A percentile compares a stretch with the other conserved stretches of the same genome.
Conservation (phyloP, 805 yeast species). For the Nakazawaea laoshanensis region DNA sequence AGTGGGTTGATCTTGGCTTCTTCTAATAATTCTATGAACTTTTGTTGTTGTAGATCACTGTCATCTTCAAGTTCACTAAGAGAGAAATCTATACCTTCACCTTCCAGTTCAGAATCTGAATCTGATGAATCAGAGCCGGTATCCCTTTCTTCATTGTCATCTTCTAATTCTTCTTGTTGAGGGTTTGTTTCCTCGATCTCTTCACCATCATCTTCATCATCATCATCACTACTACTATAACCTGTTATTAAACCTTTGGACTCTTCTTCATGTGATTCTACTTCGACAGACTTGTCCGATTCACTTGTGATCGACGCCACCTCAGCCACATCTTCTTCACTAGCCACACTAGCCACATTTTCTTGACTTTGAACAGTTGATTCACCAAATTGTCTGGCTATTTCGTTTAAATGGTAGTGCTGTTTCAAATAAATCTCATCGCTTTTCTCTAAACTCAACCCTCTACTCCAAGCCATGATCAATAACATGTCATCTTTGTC, state of each 20-base stretch:
- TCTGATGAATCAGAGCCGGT: neutral
- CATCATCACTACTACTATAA: slow-evolving; percentile 3
- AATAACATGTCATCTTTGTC: slow-evolving; percentile 18
- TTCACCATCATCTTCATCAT: slow-evolving; percentile 8
- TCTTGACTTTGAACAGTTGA: neutral
- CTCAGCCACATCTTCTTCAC: neutral
- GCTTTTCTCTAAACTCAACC: slow-evolving; percentile 14
- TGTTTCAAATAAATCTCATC: slow-evolving; percentile 1
- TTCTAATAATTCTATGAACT: slow-evolving; percentile 27
- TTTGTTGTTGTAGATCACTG: slow-evolving; percentile 12
- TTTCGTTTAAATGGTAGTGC: neutral
- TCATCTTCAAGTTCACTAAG: slow-evolving; percentile 15
- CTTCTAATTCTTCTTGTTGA: slow-evolving; percentile 9
- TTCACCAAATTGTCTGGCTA: neutral
- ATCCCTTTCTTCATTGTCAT: neutral
- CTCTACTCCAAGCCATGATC: slow-evolving; percentile 29
- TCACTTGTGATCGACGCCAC: neutral
- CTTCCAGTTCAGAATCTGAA: slow-evolving; percentile 1
- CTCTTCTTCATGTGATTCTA: neutral
- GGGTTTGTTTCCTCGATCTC: slow-evolving; percentile 11
- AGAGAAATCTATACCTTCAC: slow-evolving; percentile 2
- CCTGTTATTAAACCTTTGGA: neutral
- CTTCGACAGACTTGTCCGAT: neutral
- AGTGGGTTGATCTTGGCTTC: slow-evolving; percentile 30
- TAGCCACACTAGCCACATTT: neutral